phyloP scores from a whole-genome alignment of 2,329 filamentous ascomycete species.

The Incumbomyces lentus region DNA sequence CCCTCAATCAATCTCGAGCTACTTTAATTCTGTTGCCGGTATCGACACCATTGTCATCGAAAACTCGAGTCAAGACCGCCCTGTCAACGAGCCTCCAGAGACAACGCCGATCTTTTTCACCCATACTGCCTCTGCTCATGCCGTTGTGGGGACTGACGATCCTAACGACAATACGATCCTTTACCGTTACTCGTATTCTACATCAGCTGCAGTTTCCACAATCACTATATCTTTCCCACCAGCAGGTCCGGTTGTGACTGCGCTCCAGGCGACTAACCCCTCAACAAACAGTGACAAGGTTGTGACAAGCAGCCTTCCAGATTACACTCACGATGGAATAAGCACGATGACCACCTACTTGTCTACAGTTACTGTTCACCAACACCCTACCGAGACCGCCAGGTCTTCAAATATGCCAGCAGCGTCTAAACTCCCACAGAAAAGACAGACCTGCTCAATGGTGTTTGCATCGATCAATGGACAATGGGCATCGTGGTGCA shows the following conservation, averaged over 20 bases:
- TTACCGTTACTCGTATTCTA: conserved; percentile 8
- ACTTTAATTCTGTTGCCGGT: conserved; percentile 7
- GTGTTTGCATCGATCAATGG: conserved; percentile 18
- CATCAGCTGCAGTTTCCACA: conserved; percentile 6
- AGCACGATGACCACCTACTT: conserved; percentile 3
- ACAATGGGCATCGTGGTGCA: conserved; percentile 17
- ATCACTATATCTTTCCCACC: conserved; percentile 4
- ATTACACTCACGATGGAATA: background rate
- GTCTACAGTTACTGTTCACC: background rate
- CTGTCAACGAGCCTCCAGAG: conserved; percentile 9
- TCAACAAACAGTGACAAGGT: background rate
- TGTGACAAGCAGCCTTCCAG: background rate
- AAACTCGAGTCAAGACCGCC: conserved; percentile 12
- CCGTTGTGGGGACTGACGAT: conserved; percentile 16
- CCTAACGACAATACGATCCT: conserved; percentile 7
- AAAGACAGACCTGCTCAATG: conserved; percentile 21
- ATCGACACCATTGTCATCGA: conserved; percentile 14
- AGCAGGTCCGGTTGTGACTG: background rate
- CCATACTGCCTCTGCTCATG: conserved; percentile 13
- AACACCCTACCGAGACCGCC: background rate
- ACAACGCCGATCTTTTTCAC: conserved; percentile 11
- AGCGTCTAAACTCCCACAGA: background rate
- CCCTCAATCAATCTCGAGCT: conserved; percentile 12
- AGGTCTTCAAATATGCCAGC: background rate
- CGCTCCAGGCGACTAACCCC: background rate